Percentiles rank a stretch among this genome's conserved stretches.
phyloP scores from a whole-genome alignment of 192 early-diverging fungal genomes.

The Backusella macrospora region DNA sequence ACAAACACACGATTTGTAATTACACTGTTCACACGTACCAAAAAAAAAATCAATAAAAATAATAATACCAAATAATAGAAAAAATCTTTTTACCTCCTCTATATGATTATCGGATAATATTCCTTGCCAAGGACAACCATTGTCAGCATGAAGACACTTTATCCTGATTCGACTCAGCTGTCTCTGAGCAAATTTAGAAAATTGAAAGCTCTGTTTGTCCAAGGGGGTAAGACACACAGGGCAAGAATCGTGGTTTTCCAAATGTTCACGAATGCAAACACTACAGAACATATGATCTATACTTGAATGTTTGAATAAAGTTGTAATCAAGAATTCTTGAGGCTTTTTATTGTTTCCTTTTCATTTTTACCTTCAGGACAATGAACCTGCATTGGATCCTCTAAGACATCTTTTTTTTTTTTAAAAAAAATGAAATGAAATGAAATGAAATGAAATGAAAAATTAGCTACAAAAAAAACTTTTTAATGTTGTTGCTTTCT shows the following conservation, averaged over 20 bases:
- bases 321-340: background rate
- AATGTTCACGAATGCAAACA: conserved; percentile 16
- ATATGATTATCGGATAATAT: conserved; percentile 27
- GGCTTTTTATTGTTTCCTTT: background rate
- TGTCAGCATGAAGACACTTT: conserved; percentile 21
- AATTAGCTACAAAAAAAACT: background rate
- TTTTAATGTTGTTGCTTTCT: background rate
- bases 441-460: too few species aligned
- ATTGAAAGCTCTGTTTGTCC: conserved; percentile 21
- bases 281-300: conserved; percentile 38
- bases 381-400: conserved; percentile 43
- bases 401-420: conserved; percentile 33
- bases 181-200: conserved; percentile 40
- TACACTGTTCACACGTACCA: too few species aligned
- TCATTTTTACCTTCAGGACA: conserved; percentile 40
- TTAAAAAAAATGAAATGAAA: too few species aligned
- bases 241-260: conserved; percentile 10
- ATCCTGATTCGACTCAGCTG: conserved; percentile 35
- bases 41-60: too few species aligned
- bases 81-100: conserved; percentile 15
- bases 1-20: conserved; percentile 27
- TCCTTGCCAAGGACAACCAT: conserved; percentile 38
- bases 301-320: conserved; percentile 2
- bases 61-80: too few species aligned
- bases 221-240: conserved; percentile 25